Evolutionary conservation across 1,139 yeast species (phyloP), one percentile per base, ranked within the genome.

Genomic region (Candida tetrigidarum): DNA sequence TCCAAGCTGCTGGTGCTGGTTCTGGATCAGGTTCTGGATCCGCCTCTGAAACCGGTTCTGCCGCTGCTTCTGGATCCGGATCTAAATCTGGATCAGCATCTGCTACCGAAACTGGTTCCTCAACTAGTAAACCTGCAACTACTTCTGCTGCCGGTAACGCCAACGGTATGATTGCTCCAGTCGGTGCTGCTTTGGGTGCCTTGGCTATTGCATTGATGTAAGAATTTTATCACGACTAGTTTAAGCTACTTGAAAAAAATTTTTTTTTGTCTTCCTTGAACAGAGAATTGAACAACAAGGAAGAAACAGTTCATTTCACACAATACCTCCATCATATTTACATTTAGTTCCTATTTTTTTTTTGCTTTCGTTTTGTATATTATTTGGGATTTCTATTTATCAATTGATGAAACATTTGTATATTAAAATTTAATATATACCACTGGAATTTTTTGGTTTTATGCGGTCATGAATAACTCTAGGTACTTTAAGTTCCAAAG

Each of bases 401-500:
- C 33, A 29, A 11, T n/a, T n/a, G 23, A 35, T 35, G 12, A 35
- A 25, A 11, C 15, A 35, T 35, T 32, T 23, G 38, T 23, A 35
- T 25, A 25, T 12, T 34, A 28, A 16, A n/a, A n/a, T n/a, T 22
- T 20, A 36, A 8, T 37, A 18, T 11, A 36, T 29, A 34, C 28
- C 15, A 15, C 29, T 39, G 6, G 30, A 18, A 11, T 22, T 35
- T 25, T 20, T 27, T 9, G 11, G 7, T 9, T 33, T 27, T 34
- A 50, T 6, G 48, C 77, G 3, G 77, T 72, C 39, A 74, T 54
- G 45, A 64, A 70, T 33, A 74, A 55, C 16, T 68, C 48, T 27
- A 74, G 49, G 47, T 68, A 74, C 45, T 73, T 68, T 28, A 74
- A 51, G 43, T 64, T 70, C 80, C 80, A 74, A 47, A 73, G 55